Evolutionary conservation across 257 asterid genomes (phyloP), one percentile per base, ranked within the genome.

Genomic region (Craterostigma plantagineum): DNA sequence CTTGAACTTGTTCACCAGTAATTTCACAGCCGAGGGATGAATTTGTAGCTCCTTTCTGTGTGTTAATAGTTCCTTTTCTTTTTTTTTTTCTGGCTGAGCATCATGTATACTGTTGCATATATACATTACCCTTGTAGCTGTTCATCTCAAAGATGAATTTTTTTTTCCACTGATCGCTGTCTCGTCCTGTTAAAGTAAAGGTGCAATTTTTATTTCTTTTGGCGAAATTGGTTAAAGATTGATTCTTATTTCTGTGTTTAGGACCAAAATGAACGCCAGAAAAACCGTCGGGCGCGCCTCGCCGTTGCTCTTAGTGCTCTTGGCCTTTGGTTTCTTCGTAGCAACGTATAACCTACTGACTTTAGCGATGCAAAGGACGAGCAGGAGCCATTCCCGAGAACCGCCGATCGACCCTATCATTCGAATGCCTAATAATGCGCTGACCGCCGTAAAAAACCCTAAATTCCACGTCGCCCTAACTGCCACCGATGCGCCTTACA

Each of bases 401-500:
- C 58, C 53, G 43, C 67, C 59, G 72, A 18, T 42, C 40, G 92
- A 72, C 59, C 85, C 92, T 3, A 63, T 68, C 33, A 61, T 55
- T 33, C 45, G 58, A 9, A 68, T 45, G 69, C 92, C 75, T 15
- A 65, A 34, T 3, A 66, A 50, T 43, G 54, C 38, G 46, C 38
- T 47, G 53, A 62, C 13, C 8, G 71, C 42, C 33, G 67, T 34
- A 10, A 43, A 18, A 15, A 68, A 69, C 46, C 53, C 57, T 7
- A 83, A 69, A 61, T 90, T 60, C 49, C 95, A 90, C 54, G 92
- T 90, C 51, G 95, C 80, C 9, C 46, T 90, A 58, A 90, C 98
- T 3, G 95, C 95, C 10, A 90, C 95, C 0, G 91, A 82, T 58
- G 92, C 92, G 0, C 69, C 84, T 48, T 90, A 90, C 56, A 82